phyloP scores from a whole-genome alignment of 495 filamentous ascomycete genomes.

The Lichenothelia convexa region DNA sequence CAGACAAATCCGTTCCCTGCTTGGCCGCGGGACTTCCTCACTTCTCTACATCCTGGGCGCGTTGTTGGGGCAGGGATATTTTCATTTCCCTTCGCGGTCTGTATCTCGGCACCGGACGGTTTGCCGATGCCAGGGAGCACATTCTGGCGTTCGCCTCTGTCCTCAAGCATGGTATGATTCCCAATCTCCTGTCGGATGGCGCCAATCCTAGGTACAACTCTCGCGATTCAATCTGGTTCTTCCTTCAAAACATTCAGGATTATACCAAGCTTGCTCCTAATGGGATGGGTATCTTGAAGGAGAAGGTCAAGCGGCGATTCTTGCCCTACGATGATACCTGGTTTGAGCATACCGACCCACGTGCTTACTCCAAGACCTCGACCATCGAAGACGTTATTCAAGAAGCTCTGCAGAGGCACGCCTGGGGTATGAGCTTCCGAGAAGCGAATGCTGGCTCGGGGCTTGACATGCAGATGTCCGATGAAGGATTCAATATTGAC shows the following conservation, averaged over 20 bases:
- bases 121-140: constrained; percentile 75
- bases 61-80: constrained; percentile 93
- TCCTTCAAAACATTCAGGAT: constrained; percentile 85
- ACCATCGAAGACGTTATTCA: constrained; percentile 79
- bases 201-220: constrained; percentile 91
- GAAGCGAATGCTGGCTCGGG: constrained; percentile 84
- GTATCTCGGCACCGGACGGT: constrained; percentile 73
- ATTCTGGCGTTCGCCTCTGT: constrained; percentile 93
- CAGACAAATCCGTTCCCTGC: constrained; percentile 62
- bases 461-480: constrained; percentile 84
- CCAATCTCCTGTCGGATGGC: constrained; percentile 76
- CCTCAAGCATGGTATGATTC: constrained; percentile 96
- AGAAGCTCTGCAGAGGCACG: constrained; percentile 83
- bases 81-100: constrained; percentile 91
- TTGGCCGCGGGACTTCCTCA: constrained; percentile 90
- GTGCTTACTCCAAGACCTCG: constrained; percentile 69
- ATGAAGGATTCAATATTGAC: constrained; percentile 79
- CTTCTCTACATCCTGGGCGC: constrained; percentile 83
- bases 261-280: constrained; percentile 70
- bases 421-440: constrained; percentile 68
- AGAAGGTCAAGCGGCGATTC: constrained; percentile 70
- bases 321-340: constrained; percentile 88
- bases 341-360: constrained; percentile 60
- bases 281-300: constrained; percentile 54
- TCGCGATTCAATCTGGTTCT: constrained; percentile 94